Base-by-base conservation (phyloP, 1,284 basidiomycete genomes). In the Golubevia sp. region DNA sequence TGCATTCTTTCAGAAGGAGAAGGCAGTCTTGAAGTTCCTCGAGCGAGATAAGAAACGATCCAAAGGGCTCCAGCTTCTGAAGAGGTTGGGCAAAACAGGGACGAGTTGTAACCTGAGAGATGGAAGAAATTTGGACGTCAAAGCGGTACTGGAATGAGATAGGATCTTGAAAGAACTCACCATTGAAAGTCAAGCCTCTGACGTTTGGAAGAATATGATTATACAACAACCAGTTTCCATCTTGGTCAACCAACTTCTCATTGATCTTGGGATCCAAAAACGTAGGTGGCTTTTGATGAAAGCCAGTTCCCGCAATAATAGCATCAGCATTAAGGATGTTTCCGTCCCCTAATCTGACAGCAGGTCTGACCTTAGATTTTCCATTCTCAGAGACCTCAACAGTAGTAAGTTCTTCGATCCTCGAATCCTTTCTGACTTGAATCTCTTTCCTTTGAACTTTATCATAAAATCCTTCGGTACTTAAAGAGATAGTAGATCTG, bases 11-110 rank as follows among this genome's bases (percentile, higher is more conserved):
- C 61, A 1, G 66, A 57, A 2, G 62, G 56, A 1, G 54, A n/a
- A 2, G 75, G 75, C 2, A 77, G 56, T 20, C 58, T 56, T 2
- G 67, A 66, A 0, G 65, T 56, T 0, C 74, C 71, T 54, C 62
- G 50, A 0, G 63, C 62, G n/a, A 77, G 61, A 23, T 74, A 69
- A n/a, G 74, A 68, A 2, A 64, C 65, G 49, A 70, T 74, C 75
- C 75, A 77, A 8, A 77, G 57, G 0, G 75, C 67, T 3, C 67
- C 73, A 1, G 70, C 74, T 66, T 77, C 75, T 4, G 70, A 74
- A 0, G 63, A 68, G 11, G 75, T 77, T 0, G 74, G 70, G 56
- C 71, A 76, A 58, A 76, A 77, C 54, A 77, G 65, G 4, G 67
- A 66, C 2, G 69, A 72, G 56, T 72, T 74, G 57, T 72, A 77